Evolutionary conservation across 768 basidiomycete genomes (phyloP), one percentile per base, ranked within the genome.

Genomic region (Phanerochaete sordida): DNA sequence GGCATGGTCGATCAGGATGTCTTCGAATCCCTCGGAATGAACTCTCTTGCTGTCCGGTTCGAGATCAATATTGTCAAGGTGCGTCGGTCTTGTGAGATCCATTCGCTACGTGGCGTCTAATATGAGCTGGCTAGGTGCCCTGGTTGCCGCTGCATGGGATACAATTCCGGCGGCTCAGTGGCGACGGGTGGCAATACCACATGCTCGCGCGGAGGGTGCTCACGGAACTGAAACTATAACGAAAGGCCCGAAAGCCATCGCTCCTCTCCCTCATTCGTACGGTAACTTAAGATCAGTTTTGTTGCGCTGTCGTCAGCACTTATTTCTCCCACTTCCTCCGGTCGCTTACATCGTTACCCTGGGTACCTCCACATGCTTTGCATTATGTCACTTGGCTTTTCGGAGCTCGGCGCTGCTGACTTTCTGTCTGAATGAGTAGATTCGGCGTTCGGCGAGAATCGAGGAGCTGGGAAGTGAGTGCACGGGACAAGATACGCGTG

Each of bases 51-150:
- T 63, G 96, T 99, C 12, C 84, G 93, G 62, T 99, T 98, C 73
- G 96, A 99, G 74, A 92, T 98, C 61, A 95, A 90, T 71, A 89
- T 99, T 65, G 93, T 99, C 72, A 98, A 98, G 84, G 95, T 95
- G 64, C 19, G 87, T 73, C 21, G 48, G 15, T 46, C 28, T 52
- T 45, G 26, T 52, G 30, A 43, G n/a, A n/a, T n/a, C 43, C 8
- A 33, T 15, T 26, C 19, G 33, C 35, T 39, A 30, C 52, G 35
- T 47, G 23, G 30, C 15, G 23, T 55, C 60, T 61, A 11, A 61
- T 33, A 26, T 6, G 7, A 11, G n/a, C 45, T 35, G 30, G 66
- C 0, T 67, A 95, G 95, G 92, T 97, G 2, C 94, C 94, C 47
- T 93, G 88, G 87, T 76, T 98, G 51, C 93, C 94, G 2, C 75